A percentile compares a stretch with the other conserved stretches of the same genome.
Conservation (phyloP, 108 stramenopile genomes). For the Nitzschia inconspicua region DNA sequence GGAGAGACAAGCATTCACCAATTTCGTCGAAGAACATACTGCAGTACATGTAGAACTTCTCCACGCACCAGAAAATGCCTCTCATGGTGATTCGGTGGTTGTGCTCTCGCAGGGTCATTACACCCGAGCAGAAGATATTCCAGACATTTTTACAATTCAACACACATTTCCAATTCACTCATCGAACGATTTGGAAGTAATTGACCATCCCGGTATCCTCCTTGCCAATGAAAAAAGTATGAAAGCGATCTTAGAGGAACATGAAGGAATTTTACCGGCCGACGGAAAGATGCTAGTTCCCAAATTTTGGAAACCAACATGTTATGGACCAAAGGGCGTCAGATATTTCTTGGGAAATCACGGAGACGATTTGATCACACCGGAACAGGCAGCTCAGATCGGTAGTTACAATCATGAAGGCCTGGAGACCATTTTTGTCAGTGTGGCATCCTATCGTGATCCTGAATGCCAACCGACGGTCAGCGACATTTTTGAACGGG, state of each 20-base stretch:
- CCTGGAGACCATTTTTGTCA: slow-evolving; percentile 71
- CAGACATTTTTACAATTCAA: slow-evolving; percentile 26
- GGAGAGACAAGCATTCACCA: slow-evolving; percentile 6
- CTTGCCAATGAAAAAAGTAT: slow-evolving; percentile 17
- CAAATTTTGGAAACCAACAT: slow-evolving; percentile 35
- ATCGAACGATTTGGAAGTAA: slow-evolving; percentile 35
- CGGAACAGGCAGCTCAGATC: slow-evolving; percentile 52
- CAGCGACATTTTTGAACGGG: slow-evolving; percentile 67
- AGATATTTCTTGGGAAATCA: slow-evolving; percentile 70
- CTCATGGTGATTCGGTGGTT: too few relatives aligned
- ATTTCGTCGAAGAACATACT: too few relatives aligned
- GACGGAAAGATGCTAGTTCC: slow-evolving; percentile 38
- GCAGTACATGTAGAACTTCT: too few relatives aligned
- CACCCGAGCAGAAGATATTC: slow-evolving; percentile 10
- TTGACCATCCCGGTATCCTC: slow-evolving; percentile 41
- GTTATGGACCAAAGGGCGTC: slow-evolving; percentile 44
- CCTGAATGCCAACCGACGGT: slow-evolving; percentile 76
- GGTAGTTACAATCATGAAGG: slow-evolving; percentile 37
- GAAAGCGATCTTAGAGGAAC: not conserved
- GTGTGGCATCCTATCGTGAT: slow-evolving; percentile 78
- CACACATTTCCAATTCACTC: slow-evolving; percentile 47
- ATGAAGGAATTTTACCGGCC: slow-evolving; percentile 7
- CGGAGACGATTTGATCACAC: slow-evolving; percentile 66
- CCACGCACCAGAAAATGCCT: too few relatives aligned
- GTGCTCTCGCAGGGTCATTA: not conserved